phyloP scores from a whole-genome alignment of 139 green algal genomes.

The Gonium pectorale region DNA sequence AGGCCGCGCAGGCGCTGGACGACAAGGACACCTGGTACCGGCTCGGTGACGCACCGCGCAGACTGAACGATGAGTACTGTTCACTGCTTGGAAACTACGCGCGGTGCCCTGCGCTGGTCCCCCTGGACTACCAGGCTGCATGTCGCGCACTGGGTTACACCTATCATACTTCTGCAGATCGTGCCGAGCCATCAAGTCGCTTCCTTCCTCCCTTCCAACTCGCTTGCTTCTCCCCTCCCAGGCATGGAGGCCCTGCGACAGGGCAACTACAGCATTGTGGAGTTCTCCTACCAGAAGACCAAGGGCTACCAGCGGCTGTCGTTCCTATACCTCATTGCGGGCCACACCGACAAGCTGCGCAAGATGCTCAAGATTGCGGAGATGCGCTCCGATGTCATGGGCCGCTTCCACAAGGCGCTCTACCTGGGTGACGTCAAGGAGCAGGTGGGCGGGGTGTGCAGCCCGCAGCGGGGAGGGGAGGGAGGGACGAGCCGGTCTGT shows the following conservation, averaged over 20 bases:
- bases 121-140: too few species aligned
- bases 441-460: conserved; percentile 63
- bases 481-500: too few species aligned
- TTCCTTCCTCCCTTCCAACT: too few species aligned
- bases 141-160: too few species aligned
- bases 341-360: conserved; percentile 84
- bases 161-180: too few species aligned
- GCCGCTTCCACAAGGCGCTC: conserved; percentile 97
- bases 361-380: conserved; percentile 98
- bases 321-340: conserved; percentile 99
- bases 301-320: conserved; percentile 98
- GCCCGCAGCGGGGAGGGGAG: too few species aligned
- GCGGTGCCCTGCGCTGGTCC: too few species aligned
- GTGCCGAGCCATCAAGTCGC: too few species aligned
- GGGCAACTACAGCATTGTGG: conserved; percentile 98
- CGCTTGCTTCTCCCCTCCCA: conserved; percentile 4
- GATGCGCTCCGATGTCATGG: conserved; percentile 95
- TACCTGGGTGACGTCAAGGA: conserved; percentile 95
- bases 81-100: too few species aligned
- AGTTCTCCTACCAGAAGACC: conserved; percentile 99
- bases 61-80: too few species aligned
- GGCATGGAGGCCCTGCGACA: conserved; percentile 75
- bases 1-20: conserved; percentile 93
- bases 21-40: conserved; percentile 97
- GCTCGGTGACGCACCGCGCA: too few species aligned